Base-by-base conservation (phyloP, 1,139 yeast genomes). In the Kodamaea fungicola region DNA sequence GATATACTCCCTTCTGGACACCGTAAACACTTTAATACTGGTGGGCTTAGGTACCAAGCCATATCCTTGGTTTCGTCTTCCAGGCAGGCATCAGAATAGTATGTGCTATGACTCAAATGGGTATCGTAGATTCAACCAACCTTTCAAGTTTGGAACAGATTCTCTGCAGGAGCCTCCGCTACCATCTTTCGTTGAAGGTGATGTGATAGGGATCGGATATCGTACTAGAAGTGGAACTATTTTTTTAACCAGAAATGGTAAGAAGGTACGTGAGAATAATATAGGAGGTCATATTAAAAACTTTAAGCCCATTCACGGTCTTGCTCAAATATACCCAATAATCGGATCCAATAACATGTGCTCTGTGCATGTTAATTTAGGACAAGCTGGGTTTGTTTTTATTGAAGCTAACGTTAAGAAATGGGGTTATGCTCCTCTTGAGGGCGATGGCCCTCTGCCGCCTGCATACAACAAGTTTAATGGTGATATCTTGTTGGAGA, bases 171-270 rank as follows among this genome's bases (percentile, higher is more conserved):
- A 58, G 1, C 61, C 74, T 1, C 71, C 71, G 3, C 75, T 77
- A 43, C 81, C 83, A 1, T 44, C 52, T 31, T 47, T 75, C 28
- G 54, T 64, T 1, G 71, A 74, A 47, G 86, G 86, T 26, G 89
- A 81, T 51, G 82, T 81, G 23, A 64, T 81, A 13, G 89, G 89
- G 2, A 62, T 82, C 12, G 89, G 89, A 1, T 75, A 80, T 46
- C 65, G 83, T 46, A 71, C 77, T 3, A 62, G 78, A 40, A 64
- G 78, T 35, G 84, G 86, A 4, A 76, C 85, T 0, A 66, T 81
- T 0, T 81, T 81, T 47, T 80, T 80, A 62, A 81, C 89, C 1
- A 62, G 85, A 45, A 81, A 81, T 49, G 88, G 88, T 22, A 80
- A 80, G 53, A 80, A 80, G 51, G 56, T 81, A 24, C 77, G 78